Conservation (phyloP, 495 filamentous ascomycete genomes). For the Neurospora sp. region DNA sequence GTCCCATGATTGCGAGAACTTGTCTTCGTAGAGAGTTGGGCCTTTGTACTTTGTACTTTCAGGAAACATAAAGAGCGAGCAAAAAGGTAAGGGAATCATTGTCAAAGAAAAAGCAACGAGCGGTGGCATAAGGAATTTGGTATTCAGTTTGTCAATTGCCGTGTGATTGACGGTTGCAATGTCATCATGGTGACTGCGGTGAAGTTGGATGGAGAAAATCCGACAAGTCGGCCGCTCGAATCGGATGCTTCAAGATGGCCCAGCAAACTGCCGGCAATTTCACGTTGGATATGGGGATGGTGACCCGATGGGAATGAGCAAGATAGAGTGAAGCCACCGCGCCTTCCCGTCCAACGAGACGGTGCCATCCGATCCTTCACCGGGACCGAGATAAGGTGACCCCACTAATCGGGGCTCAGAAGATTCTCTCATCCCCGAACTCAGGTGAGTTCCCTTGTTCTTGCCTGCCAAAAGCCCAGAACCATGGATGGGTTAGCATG, state of each 20-base stretch:
- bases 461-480: too few relatives aligned
- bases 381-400: too few relatives aligned
- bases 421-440: too few relatives aligned
- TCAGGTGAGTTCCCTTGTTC: too few relatives aligned
- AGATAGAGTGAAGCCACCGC: background rate
- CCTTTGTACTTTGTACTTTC: background rate
- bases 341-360: background rate
- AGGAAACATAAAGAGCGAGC: background rate
- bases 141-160: background rate
- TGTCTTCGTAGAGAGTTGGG: background rate
- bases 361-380: background rate
- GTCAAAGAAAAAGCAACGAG: background rate
- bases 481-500: too few relatives aligned
- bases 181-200: background rate
- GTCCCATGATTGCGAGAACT: background rate
- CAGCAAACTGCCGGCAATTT: background rate
- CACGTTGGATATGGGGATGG: background rate
- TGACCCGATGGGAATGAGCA: background rate
- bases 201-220: background rate
- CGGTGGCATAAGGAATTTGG: background rate
- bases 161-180: background rate
- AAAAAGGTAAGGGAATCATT: background rate
- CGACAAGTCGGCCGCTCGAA: background rate
- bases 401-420: too few relatives aligned
- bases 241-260: background rate